Evolutionary conservation across 1,284 basidiomycete species (phyloP), one percentile per base, ranked within the genome.

Genomic region (Fomitopsis betulina): DNA sequence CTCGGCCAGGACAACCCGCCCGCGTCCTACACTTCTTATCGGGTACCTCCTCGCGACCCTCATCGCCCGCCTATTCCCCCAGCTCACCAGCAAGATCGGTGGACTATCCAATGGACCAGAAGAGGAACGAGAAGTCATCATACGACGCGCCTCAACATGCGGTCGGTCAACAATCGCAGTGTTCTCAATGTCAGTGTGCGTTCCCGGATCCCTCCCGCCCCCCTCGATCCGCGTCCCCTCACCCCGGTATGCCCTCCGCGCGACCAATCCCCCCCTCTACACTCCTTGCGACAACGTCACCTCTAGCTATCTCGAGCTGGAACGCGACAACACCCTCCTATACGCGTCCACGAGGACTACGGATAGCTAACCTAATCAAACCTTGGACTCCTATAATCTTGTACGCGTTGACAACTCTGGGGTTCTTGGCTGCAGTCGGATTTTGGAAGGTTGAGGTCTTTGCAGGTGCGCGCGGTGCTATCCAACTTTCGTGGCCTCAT

Each of bases 371-470:
- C 64, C 71, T 80, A 25, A 66, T 89, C 62, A 81, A 79, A 64
- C 82, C 88, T 57, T 92, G 89, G 88, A 72, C 85, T 37, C 90
- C 90, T 40, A 74, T 92, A 63, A 78, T 90, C 60, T 68, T 85
- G 54, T 92, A 91, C 71, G 81, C 76, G 38, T 72, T 84, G 17
- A 89, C 88, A 53, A 89, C 76, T 63, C 76, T 91, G 51, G 83
- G 78, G 19, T 89, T 92, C 65, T 68, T 91, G 42, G 73, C 86
- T 55, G 88, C 87, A 32, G 83, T 92, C 66, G 83, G 84, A 37
- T 83, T 90, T 65, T 91, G 87, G 80, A 87, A 84, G 73, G 77
- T 79, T 30, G 80, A 91, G 67, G 79, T 92, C 50, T 91, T 92
- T 70, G 73, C 79, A 67, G 80, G 89, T 89, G 65, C 68, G 86